Base-by-base conservation (phyloP, 495 filamentous ascomycete species). In the Hypoxylon cercidicola region DNA sequence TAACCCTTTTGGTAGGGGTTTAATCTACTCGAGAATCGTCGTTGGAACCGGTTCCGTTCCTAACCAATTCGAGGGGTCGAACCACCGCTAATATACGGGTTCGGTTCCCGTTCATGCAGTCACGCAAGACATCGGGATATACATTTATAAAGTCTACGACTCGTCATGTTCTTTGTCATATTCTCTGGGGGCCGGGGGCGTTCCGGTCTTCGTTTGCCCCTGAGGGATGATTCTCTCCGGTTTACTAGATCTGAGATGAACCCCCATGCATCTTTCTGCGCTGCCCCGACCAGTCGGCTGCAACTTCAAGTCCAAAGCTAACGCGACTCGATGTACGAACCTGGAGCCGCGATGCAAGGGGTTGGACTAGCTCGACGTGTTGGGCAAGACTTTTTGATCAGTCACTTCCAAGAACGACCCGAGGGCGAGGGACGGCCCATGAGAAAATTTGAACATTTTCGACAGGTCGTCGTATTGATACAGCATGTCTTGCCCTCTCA, bases 321-420 rank as follows among this genome's bases (percentile, higher is more conserved):
- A 20, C 37, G 40, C 11, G 47, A 41, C 30, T 16, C 16, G 43
- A 49, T 37, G 5, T 35, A 35, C 15, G 50, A 43, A 16, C 23
- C 6, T 25, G 43, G 41, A 35, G 34, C 30, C 12, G 13, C 19
- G 18, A 62, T 50, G 59, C 50, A 62, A 55, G 59, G 59, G 32
- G 37, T 1, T 39, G 3, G 1, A 19, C 10, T 12, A 54, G 13
- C 18, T 13, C 43, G 13, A 23, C 18, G 45, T 18, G 47, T 52
- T 41, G 21, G 40, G 3, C n/a, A 16, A n/a, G 4, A 25, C n/a
- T 35, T 60, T 40, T 40, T 30, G 8, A 11, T 40, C 20, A 39
- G 9, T 35, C 8, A 40, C 0, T 23, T 8, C 1, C 10, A 7
- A 32, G 8, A 10, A 32, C 30, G 30, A 32, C 30, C 8, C 30